Conservation (phyloP, 2,329 filamentous ascomycete genomes). For the Venturia aucupariae region DNA sequence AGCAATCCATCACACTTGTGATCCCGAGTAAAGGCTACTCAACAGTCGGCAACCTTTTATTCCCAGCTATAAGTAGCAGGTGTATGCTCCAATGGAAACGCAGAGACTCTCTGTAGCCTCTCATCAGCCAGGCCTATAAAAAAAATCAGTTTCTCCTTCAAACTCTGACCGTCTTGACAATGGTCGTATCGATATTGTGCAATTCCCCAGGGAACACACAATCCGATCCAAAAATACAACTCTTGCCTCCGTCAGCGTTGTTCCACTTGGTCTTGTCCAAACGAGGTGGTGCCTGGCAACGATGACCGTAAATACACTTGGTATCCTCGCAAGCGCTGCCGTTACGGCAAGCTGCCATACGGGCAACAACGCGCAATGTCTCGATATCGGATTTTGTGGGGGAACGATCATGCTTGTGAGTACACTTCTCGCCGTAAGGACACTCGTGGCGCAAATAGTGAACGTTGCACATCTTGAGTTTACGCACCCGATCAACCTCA, state of each 20-base stretch:
- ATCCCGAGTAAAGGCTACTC: not conserved
- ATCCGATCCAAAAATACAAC: slow-evolving; percentile 47
- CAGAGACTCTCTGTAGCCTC: not conserved
- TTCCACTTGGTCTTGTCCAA: slow-evolving; percentile 24
- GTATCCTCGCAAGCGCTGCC: slow-evolving; percentile 48
- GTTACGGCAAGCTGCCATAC: slow-evolving; percentile 53
- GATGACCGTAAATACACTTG: slow-evolving; percentile 56
- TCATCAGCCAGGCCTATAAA: not conserved
- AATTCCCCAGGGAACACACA: slow-evolving; percentile 50
- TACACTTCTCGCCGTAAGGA: slow-evolving; percentile 44
- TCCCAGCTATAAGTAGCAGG: no score
- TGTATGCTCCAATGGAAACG: not conserved
- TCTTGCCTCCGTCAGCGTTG: slow-evolving; percentile 40
- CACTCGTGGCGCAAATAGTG: slow-evolving; percentile 51
- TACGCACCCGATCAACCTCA: slow-evolving; percentile 51
- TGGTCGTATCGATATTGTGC: slow-evolving; percentile 28
- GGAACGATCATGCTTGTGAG: slow-evolving; percentile 46
- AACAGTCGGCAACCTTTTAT: no score
- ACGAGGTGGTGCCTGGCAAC: slow-evolving; percentile 43
- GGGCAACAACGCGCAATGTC: slow-evolving; percentile 48
- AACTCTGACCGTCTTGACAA: slow-evolving; percentile 9
- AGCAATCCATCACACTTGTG: not conserved
- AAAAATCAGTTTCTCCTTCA: not conserved
- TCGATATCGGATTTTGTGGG: slow-evolving; percentile 44
- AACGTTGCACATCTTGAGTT: slow-evolving; percentile 54